Evolutionary conservation across 139 green algal species (phyloP).

Genomic region (Penium margaritaceum): DNA sequence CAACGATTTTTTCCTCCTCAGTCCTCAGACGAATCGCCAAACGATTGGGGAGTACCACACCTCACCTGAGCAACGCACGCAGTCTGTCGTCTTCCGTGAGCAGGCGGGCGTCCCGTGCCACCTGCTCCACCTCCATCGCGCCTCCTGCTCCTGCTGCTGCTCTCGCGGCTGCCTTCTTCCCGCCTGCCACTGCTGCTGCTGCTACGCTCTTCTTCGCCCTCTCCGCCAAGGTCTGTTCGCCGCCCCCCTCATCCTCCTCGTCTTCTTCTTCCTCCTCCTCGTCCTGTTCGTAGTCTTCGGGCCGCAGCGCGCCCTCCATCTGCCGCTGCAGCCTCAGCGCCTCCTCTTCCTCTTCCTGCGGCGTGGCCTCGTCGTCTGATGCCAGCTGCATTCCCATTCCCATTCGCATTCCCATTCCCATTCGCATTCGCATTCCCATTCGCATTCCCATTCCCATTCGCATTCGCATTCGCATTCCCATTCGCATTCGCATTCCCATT

Average conservation of each 20-base stretch:
- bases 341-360: conserved; percentile 65
- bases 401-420: too few species aligned
- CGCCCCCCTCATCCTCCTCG: conserved; percentile 39
- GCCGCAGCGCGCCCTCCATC: conserved; percentile 46
- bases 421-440: too few species aligned
- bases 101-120: conserved; percentile 8
- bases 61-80: conserved; percentile 48
- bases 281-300: conserved; percentile 62
- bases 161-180: not conserved
- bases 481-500: too few species aligned
- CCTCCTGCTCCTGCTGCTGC: conserved; percentile 1
- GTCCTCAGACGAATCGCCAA: too few species aligned
- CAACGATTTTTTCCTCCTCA: too few species aligned
- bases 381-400: too few species aligned
- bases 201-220: not conserved
- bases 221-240: conserved; percentile 27
- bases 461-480: too few species aligned
- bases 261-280: conserved; percentile 27
- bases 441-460: too few species aligned
- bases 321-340: conserved; percentile 63
- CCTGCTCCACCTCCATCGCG: not conserved
- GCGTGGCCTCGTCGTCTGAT: conserved; percentile 71
- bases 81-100: conserved; percentile 40
- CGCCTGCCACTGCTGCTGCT: not conserved
- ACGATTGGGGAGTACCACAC: too few species aligned